Evolutionary conservation across 441 rosid species (phyloP).

Genomic region (Aquilaria agallochum): DNA sequence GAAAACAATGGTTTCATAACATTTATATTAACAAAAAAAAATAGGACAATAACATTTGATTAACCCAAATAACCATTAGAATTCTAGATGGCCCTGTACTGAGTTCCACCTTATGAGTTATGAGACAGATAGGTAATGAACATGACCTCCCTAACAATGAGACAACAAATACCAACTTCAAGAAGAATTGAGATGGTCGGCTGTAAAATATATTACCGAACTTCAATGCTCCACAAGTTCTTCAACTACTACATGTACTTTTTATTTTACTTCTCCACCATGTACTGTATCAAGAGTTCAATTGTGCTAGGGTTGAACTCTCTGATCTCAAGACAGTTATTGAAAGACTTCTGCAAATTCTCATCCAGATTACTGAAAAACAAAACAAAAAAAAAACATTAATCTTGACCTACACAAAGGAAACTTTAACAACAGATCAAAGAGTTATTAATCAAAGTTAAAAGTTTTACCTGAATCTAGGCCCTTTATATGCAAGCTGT

Average conservation of each 20-base stretch:
- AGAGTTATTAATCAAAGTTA: background rate
- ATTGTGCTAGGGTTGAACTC: slow-evolving; percentile 69
- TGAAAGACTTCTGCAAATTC: slow-evolving; percentile 75
- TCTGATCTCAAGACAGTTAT: slow-evolving; percentile 64
- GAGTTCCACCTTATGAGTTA: no score
- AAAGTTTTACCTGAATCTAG: slow-evolving; percentile 54
- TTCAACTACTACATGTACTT: slow-evolving; percentile 64
- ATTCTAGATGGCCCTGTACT: no score
- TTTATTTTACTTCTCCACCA: slow-evolving; percentile 49
- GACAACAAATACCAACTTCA: no score
- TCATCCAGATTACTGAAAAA: slow-evolving; percentile 67
- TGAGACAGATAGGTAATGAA: no score
- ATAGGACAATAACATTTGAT: no score
- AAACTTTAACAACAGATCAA: background rate
- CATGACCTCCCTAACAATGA: no score
- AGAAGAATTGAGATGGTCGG: no score
- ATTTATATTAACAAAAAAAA: no score
- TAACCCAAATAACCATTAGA: no score
- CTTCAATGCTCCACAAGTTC: slow-evolving; percentile 42
- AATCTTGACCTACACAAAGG: slow-evolving; percentile 2
- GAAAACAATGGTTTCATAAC: no score
- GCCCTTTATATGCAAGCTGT: slow-evolving; percentile 64
- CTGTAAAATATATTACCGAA: background rate
- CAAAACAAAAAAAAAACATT: background rate
- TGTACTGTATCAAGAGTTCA: slow-evolving; percentile 51